Evolutionary conservation across 345 rosid species (phyloP).

Genomic region (Noccaea bulbosa): DNA sequence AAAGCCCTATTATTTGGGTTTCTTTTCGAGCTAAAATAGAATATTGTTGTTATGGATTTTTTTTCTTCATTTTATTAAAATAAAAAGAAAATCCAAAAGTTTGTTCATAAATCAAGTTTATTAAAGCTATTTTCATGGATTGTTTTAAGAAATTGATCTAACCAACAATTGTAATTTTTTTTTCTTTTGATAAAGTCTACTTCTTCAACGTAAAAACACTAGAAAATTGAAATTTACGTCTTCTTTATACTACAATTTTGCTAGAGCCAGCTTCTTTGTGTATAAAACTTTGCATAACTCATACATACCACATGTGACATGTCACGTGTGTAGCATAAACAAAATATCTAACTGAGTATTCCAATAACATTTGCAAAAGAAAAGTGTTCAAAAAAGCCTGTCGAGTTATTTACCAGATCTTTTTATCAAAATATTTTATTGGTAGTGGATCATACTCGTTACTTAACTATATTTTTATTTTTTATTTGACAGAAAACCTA

Average conservation of each 20-base stretch:
- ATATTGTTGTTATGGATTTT: background rate
- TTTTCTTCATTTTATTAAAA: background rate
- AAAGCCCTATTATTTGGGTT: background rate
- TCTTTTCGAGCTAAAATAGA: background rate
- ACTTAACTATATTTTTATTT: constrained; percentile 19
- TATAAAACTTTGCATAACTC: background rate
- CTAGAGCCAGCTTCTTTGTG: background rate
- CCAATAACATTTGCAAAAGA: background rate
- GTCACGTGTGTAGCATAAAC: constrained; percentile 1
- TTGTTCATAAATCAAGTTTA: background rate
- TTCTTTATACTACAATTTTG: background rate
- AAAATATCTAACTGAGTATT: constrained; percentile 8
- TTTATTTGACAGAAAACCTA: constrained; percentile 9
- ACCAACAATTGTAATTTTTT: background rate
- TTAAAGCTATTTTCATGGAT: background rate
- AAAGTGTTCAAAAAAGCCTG: too few species aligned
- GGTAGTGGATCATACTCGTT: constrained; percentile 34
- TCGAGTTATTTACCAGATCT: too few species aligned
- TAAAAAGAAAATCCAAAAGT: background rate
- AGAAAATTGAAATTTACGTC: background rate
- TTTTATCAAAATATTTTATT: constrained; percentile 17
- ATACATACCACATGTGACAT: constrained; percentile 5
- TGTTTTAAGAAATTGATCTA: background rate
- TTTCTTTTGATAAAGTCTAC: too few species aligned
- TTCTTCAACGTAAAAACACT: background rate